Evolutionary conservation across 306 rosid species (phyloP).

Genomic region (Acmispon strigosus): DNA sequence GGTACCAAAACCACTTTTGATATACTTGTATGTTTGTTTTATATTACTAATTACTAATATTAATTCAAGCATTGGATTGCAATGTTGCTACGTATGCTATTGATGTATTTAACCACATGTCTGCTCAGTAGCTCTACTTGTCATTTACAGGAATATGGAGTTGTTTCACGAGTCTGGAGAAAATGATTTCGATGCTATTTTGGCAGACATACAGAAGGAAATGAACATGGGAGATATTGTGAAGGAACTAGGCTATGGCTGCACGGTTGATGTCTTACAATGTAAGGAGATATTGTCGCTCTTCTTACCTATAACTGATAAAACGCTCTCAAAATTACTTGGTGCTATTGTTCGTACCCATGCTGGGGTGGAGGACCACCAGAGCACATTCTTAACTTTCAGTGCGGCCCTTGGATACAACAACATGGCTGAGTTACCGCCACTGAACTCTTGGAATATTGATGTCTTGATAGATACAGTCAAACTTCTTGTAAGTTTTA

Average conservation of each 20-base stretch:
- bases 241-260: conserved; percentile 98
- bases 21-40: background rate
- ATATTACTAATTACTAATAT: background rate
- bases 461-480: conserved; percentile 81
- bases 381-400: conserved; percentile 55
- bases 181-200: conserved; percentile 86
- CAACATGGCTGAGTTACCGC: conserved; percentile 60
- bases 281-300: conserved; percentile 89
- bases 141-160: conserved; percentile 56
- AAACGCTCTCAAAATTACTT: conserved; percentile 67
- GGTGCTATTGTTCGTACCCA: conserved; percentile 78
- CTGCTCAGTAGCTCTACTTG: conserved; percentile 13
- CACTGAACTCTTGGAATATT: conserved; percentile 78
- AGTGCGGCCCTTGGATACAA: conserved; percentile 64
- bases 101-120: background rate
- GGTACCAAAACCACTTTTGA: background rate
- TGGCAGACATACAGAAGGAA: conserved; percentile 96
- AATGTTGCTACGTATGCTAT: conserved; percentile 1
- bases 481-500: conserved; percentile 65
- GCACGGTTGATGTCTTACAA: conserved; percentile 73
- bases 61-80: conserved; percentile 8
- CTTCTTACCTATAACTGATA: conserved; percentile 79
- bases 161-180: conserved; percentile 53
- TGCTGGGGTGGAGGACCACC: conserved; percentile 81
- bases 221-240: conserved; percentile 91